Evolutionary conservation across 805 yeast species (phyloP).

Genomic region (Barnettozyma pratensis): DNA sequence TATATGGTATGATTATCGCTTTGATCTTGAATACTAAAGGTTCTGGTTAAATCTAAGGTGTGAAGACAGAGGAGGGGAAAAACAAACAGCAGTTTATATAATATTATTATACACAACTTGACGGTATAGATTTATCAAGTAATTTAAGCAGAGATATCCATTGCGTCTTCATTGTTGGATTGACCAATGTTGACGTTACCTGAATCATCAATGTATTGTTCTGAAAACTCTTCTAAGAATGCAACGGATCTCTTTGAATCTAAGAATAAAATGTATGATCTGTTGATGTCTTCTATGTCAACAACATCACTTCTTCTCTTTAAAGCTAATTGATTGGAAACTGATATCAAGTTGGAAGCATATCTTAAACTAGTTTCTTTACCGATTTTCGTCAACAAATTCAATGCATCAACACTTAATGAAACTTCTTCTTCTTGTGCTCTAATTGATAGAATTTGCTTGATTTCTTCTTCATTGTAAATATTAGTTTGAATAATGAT

Average conservation of each 20-base stretch:
- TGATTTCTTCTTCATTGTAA: constrained; percentile 78
- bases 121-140: not conserved
- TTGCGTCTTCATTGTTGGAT: constrained; percentile 27
- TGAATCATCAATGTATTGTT: constrained; percentile 70
- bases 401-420: constrained; percentile 74
- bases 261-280: constrained; percentile 79
- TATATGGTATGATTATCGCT: constrained; percentile 94
- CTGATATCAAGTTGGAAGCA: constrained; percentile 86
- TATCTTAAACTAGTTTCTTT: constrained; percentile 87
- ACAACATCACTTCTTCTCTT: constrained; percentile 71
- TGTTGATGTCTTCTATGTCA: constrained; percentile 78
- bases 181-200: constrained; percentile 63
- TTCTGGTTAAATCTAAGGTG: constrained; percentile 39
- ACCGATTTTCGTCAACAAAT: constrained; percentile 83
- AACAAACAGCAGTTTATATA: not conserved
- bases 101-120: not conserved
- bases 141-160: constrained; percentile 32
- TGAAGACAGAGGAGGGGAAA: not conserved
- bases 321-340: constrained; percentile 78
- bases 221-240: constrained; percentile 64
- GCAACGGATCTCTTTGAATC: constrained; percentile 89
- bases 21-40: constrained; percentile 89
- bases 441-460: constrained; percentile 80
- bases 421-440: constrained; percentile 94
- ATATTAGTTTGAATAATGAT: constrained; percentile 83